Conservation (phyloP, 345 rosid genomes). For the Eucalyptus albens region DNA sequence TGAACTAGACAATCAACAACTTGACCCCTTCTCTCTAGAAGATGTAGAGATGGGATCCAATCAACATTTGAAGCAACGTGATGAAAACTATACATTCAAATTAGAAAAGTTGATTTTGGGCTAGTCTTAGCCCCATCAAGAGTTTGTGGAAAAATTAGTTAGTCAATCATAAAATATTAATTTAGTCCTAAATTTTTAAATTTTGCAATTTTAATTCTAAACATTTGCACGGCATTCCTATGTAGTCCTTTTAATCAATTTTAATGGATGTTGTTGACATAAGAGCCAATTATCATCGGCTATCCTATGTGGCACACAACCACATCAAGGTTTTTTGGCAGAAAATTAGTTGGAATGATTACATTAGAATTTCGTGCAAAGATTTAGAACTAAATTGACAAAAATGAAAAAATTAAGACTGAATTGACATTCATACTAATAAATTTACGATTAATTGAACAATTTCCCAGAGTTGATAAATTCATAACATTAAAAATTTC, state of each 20-base stretch:
- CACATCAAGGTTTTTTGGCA: not conserved
- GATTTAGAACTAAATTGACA: fast-evolving
- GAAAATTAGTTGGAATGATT: not conserved
- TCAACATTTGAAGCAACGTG: not conserved
- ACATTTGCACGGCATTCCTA: not conserved
- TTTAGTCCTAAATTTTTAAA: not conserved
- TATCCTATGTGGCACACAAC: not conserved
- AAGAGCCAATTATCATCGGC: fast-evolving
- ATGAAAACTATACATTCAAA: not conserved
- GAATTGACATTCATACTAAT: not conserved
- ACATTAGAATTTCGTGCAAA: not conserved
- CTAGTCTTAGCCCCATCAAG: not conserved
- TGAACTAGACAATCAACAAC: not conserved
- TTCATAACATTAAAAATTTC: not conserved
- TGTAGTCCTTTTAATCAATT: not conserved
- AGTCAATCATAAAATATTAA: not conserved
- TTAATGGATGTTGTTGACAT: fast-evolving
- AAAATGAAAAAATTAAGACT: not conserved
- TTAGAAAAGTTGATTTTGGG: not conserved
- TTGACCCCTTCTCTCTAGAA: not conserved
- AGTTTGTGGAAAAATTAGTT: not conserved
- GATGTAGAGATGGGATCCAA: not conserved
- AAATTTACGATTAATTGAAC: not conserved
- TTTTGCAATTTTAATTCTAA: not conserved
- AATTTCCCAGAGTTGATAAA: not conserved